phyloP scores from a whole-genome alignment of 169 alveolate species.

The Plasmodium cynomolgi region DNA sequence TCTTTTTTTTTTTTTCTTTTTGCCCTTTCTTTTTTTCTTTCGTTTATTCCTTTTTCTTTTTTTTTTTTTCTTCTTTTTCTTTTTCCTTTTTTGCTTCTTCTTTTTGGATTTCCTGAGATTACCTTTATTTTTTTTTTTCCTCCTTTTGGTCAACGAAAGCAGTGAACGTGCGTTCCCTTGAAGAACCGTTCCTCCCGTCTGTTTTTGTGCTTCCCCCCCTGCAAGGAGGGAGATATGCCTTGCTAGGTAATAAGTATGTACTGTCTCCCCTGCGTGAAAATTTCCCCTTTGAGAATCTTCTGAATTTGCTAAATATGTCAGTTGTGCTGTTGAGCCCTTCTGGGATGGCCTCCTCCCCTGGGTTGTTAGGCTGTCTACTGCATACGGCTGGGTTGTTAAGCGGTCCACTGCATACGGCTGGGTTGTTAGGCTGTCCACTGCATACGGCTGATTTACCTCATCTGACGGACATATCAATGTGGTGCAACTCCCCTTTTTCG shows the following conservation, averaged over 20 bases:
- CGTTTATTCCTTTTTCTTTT: not conserved
- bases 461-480: not conserved
- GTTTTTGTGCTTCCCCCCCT: not conserved
- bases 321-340: not conserved
- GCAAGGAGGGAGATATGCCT: not conserved
- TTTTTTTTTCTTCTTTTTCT: not conserved
- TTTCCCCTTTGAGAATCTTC: not conserved
- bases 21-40: not conserved
- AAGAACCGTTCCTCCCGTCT: not conserved
- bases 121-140: not conserved
- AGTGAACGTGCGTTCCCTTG: not conserved
- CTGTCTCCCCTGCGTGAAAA: not conserved
- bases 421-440: not conserved
- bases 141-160: constrained; percentile 4
- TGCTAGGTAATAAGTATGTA: not conserved
- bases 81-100: not conserved
- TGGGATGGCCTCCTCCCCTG: not conserved
- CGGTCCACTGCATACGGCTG: not conserved
- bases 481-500: not conserved
- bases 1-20: not conserved
- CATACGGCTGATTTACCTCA: not conserved
- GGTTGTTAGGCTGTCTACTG: not conserved
- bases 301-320: not conserved
- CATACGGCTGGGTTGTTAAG: not conserved
- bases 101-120: not conserved